Conservation (phyloP, 106 monocot genomes). For the Allium fistulosum region DNA sequence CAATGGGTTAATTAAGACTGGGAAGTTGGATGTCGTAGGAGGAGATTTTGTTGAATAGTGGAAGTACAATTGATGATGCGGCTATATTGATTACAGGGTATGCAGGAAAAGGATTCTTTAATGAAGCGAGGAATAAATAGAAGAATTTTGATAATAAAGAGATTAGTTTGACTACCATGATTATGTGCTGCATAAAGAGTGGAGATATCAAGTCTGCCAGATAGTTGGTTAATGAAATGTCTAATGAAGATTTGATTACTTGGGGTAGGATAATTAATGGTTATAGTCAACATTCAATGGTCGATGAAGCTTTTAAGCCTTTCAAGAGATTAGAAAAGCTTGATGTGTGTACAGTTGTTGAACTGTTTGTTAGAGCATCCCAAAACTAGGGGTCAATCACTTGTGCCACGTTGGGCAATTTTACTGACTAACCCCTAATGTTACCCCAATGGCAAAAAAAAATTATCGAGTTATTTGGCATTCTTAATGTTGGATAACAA, state of each 20-base stretch:
- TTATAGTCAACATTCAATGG: conserved; percentile 23
- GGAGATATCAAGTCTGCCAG: conserved; percentile 47
- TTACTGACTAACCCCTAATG: too few species aligned
- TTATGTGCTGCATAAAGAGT: conserved; percentile 67
- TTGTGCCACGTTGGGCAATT: too few species aligned
- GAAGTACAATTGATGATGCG: conserved; percentile 14
- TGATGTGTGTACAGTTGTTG: conserved; percentile 34
- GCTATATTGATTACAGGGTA: conserved; percentile 63
- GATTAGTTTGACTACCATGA: conserved; percentile 85
- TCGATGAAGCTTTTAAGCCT: conserved; percentile 51
- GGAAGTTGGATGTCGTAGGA: conserved; percentile 39
- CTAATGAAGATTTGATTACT: conserved; percentile 47
- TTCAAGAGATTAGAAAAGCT: conserved; percentile 36
- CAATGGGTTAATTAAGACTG: conserved; percentile 48
- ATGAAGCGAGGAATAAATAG: conserved; percentile 23
- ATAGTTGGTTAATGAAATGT: conserved; percentile 63
- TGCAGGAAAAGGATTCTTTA: conserved; percentile 37
- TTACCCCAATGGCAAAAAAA: too few species aligned
- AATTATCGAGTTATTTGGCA: too few species aligned
- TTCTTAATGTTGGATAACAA: too few species aligned
- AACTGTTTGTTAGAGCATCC: conserved; percentile 57
- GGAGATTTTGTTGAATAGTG: conserved; percentile 17
- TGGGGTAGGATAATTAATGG: conserved; percentile 91
- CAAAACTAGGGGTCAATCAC: conserved; percentile 25
- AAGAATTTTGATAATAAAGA: conserved; percentile 33